A percentile compares a stretch with the other conserved stretches of the same genome.
These are phyloP conservation scores for Ganoderma sp. DNA, from an alignment of 1,284 basidiomycete species.

Conservation along the genomic window DNA sequence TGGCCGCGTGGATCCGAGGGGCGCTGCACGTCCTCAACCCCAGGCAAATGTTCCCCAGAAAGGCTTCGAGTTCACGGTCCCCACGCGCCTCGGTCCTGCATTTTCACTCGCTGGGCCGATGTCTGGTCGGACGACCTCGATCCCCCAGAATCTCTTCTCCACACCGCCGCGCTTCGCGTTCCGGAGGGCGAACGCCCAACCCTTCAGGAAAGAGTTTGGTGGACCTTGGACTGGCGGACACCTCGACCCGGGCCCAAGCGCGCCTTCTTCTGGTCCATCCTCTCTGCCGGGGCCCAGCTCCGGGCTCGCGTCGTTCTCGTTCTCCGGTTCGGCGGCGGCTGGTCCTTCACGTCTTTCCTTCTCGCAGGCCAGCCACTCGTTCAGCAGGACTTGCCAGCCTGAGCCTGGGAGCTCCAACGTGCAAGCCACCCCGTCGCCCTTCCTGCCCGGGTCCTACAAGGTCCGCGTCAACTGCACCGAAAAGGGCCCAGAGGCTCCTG, in stretches of 20 bases:
- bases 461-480: constrained; percentile 1
- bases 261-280: not conserved
- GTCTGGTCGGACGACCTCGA: not conserved
- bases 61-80: constrained; percentile 5
- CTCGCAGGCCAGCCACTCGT: not conserved
- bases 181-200: not conserved
- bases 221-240: not conserved
- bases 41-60: not conserved
- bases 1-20: not conserved
- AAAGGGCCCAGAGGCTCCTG: not conserved
- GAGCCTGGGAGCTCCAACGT: not conserved
- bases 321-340: not conserved
- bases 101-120: not conserved
- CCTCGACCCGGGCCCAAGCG: not conserved
- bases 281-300: not conserved
- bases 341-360: not conserved
- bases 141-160: not conserved
- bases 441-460: constrained; percentile 8
- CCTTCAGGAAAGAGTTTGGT: not conserved
- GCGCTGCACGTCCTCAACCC: not conserved
- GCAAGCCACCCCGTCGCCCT: not conserved
- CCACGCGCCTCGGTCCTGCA: not conserved
- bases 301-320: not conserved
- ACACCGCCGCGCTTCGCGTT: constrained; percentile 1
- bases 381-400: not conserved